These are phyloP conservation scores for Plantago lanceolata DNA, from an alignment of 305 asterid genomes.

Conservation along the genomic window DNA sequence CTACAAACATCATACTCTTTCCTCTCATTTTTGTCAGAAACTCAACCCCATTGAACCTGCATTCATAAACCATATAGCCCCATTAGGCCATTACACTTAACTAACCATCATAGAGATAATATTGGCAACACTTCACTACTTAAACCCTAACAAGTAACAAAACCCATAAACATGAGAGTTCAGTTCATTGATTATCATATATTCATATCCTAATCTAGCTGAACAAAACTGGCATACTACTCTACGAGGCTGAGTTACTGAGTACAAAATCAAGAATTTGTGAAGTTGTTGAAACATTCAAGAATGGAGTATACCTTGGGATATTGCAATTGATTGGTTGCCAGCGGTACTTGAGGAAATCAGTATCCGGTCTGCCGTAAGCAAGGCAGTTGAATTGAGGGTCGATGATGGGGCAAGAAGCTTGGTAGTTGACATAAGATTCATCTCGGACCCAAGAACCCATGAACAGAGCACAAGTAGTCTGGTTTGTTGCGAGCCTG, in stretches of 20 bases:
- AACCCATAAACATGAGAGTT: too few species aligned
- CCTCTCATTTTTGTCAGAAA: slow-evolving; percentile 73
- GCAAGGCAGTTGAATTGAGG: slow-evolving; percentile 1
- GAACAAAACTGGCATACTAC: too few species aligned
- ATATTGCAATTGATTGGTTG: slow-evolving; percentile 3
- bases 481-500: slow-evolving; percentile 10
- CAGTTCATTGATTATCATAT: too few species aligned
- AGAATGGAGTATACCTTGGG: neutral
- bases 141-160: too few species aligned
- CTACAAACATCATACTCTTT: slow-evolving; percentile 85
- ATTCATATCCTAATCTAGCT: too few species aligned
- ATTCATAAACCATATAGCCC: neutral
- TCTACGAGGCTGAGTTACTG: too few species aligned
- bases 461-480: slow-evolving; percentile 8
- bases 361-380: slow-evolving; percentile 12
- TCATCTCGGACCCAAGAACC: slow-evolving; percentile 15
- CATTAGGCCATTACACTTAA: too few species aligned
- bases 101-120: too few species aligned
- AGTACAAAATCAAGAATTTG: too few species aligned
- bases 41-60: slow-evolving; percentile 63
- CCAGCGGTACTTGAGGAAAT: slow-evolving; percentile 9
- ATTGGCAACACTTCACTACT: too few species aligned
- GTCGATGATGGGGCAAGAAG: slow-evolving; percentile 1
- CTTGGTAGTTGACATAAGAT: neutral
- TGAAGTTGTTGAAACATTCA: too few species aligned